phyloP scores from a whole-genome alignment of 2,329 filamentous ascomycete species.

The Ceratocystis harringtonii region DNA sequence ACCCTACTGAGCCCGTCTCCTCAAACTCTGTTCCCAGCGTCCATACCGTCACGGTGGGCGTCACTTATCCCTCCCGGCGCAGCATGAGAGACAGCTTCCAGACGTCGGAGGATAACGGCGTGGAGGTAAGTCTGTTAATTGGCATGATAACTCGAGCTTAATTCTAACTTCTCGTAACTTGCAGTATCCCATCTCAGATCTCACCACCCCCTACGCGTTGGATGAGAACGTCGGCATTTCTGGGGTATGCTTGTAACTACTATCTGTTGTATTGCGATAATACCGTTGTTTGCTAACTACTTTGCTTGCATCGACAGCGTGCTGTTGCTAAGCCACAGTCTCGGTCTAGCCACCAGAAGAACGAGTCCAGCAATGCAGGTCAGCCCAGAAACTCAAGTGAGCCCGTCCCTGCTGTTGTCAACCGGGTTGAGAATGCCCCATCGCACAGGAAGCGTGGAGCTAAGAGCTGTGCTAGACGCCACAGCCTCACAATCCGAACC shows the following conservation, averaged over 20 bases:
- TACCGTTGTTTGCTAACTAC: neutral
- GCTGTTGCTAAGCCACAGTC: conserved; percentile 2
- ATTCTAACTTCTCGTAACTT: too few species aligned
- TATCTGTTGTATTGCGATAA: neutral
- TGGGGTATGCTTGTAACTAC: neutral
- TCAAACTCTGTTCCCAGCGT: neutral
- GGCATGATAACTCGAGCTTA: too few species aligned
- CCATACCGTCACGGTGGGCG: too few species aligned
- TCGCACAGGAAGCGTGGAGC: conserved; percentile 24
- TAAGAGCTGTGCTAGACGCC: conserved; percentile 22
- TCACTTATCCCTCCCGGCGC: neutral
- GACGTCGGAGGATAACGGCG: too few species aligned
- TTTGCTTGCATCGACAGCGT: neutral
- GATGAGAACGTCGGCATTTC: neutral
- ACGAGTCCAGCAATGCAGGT: neutral
- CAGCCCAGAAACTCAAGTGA: neutral
- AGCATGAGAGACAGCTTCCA: too few species aligned
- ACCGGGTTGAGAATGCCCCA: conserved; percentile 14
- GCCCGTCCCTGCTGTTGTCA: neutral
- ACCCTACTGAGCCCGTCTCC: neutral
- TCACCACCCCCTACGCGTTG: too few species aligned
- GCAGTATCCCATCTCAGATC: too few species aligned
- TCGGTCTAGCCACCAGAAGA: neutral
- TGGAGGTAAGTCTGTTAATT: too few species aligned
- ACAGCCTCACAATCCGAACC: conserved; percentile 35